Percentiles rank a stretch among this genome's conserved stretches.
Evolutionary conservation across 768 basidiomycete species (phyloP).

Genomic region (Pseudohyphozyma bogoriensis): DNA sequence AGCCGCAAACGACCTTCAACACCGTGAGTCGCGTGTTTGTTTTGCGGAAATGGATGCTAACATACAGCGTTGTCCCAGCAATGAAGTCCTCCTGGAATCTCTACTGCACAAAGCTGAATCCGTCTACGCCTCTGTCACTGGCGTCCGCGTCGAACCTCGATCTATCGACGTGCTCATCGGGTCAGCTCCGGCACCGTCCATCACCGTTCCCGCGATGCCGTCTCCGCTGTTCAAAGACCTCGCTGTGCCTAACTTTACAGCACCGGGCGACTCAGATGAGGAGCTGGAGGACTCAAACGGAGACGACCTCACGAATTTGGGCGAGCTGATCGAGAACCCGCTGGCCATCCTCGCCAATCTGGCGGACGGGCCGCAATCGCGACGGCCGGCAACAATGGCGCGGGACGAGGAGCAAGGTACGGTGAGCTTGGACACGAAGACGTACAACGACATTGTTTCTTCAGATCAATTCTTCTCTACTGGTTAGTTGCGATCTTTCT

Average conservation of each 20-base stretch:
- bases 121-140: not conserved
- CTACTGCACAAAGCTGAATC: not conserved
- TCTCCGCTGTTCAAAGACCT: not conserved
- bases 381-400: not conserved
- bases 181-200: not conserved
- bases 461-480: not conserved
- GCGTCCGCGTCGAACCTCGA: not conserved
- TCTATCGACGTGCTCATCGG: not conserved
- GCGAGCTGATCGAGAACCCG: not conserved
- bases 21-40: not conserved
- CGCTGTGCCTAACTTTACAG: not conserved
- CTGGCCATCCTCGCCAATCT: not conserved
- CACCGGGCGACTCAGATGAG: not conserved
- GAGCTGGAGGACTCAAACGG: not conserved
- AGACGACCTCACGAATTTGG: not conserved
- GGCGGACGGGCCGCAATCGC: not conserved
- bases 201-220: not conserved
- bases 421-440: not conserved
- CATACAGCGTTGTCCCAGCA: not conserved
- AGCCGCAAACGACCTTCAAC: not conserved
- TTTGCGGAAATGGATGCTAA: not conserved
- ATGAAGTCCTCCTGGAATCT: not conserved
- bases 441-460: not conserved
- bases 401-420: not conserved
- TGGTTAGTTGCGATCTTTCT: too few species aligned